Conservation (phyloP, 768 basidiomycete genomes). For the Tulasnella sp. region DNA sequence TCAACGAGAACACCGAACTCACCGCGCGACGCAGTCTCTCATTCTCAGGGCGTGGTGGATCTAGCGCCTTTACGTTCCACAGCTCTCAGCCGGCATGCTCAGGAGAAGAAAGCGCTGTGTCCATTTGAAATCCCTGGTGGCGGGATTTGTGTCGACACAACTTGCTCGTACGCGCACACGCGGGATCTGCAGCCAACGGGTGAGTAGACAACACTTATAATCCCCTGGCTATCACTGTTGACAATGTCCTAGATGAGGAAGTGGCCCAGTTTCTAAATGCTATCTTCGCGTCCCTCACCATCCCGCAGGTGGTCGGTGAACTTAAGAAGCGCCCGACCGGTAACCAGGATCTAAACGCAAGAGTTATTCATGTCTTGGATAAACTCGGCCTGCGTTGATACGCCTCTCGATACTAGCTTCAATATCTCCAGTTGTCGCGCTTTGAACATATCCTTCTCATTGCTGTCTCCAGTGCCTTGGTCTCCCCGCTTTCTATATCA, state of each 20-base stretch:
- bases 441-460: background rate
- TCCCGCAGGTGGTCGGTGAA: background rate
- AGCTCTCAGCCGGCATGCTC: conserved; percentile 1
- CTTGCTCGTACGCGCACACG: conserved; percentile 1
- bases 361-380: background rate
- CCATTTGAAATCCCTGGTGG: conserved; percentile 10
- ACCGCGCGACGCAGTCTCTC: background rate
- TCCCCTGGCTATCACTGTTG: background rate
- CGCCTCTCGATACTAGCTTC: background rate
- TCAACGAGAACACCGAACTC: background rate
- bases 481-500: too few relatives aligned
- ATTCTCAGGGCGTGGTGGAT: conserved; percentile 1
- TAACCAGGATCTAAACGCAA: background rate
- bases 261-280: conserved; percentile 1
- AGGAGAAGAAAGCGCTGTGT: background rate
- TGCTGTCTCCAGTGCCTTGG: too few relatives aligned
- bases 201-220: background rate
- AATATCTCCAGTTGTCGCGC: background rate
- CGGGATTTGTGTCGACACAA: conserved; percentile 5
- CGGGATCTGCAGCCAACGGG: conserved; percentile 10
- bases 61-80: background rate
- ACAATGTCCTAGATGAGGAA: conserved; percentile 3
- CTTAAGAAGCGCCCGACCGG: background rate
- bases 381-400: conserved; percentile 8
- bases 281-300: background rate